A percentile compares a stretch with the other conserved stretches of the same genome.
These are phyloP conservation scores for Aspergillus terreus DNA, from an alignment of 2,329 filamentous ascomycete genomes.

Conservation along the genomic window DNA sequence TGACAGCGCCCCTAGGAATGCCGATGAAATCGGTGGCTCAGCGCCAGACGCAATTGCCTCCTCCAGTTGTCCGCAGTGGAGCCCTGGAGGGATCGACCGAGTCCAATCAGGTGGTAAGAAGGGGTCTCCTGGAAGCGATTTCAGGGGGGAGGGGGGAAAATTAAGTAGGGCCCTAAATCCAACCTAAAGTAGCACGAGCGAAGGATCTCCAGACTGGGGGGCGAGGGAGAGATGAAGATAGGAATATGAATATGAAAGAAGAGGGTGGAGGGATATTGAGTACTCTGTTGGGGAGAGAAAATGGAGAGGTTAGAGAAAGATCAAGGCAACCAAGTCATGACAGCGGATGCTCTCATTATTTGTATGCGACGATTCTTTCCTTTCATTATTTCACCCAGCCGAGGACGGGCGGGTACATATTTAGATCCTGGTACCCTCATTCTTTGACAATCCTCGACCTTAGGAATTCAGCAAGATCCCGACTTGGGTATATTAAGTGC, in stretches of 20 bases:
- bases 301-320: no score
- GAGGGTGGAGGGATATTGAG: no score
- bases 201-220: not conserved
- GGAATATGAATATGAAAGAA: not conserved
- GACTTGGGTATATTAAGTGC: no score
- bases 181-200: not conserved
- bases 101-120: slow-evolving; percentile 19
- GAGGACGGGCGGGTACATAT: no score
- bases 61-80: slow-evolving; percentile 19
- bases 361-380: no score
- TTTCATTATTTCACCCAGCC: no score
- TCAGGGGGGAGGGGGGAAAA: slow-evolving; percentile 10
- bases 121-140: slow-evolving; percentile 11
- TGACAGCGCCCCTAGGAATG: not conserved
- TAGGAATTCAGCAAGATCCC: no score
- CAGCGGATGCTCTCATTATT: no score
- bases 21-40: slow-evolving; percentile 1
- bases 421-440: no score
- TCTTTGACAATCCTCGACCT: no score
- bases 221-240: not conserved
- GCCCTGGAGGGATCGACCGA: slow-evolving; percentile 22
- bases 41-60: slow-evolving; percentile 17
- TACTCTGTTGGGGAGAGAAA: not conserved
- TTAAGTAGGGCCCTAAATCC: not conserved
- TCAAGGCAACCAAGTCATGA: no score